These are phyloP conservation scores for Lycium ferocissimum DNA, from an alignment of 257 asterid genomes.

Conservation along the genomic window DNA sequence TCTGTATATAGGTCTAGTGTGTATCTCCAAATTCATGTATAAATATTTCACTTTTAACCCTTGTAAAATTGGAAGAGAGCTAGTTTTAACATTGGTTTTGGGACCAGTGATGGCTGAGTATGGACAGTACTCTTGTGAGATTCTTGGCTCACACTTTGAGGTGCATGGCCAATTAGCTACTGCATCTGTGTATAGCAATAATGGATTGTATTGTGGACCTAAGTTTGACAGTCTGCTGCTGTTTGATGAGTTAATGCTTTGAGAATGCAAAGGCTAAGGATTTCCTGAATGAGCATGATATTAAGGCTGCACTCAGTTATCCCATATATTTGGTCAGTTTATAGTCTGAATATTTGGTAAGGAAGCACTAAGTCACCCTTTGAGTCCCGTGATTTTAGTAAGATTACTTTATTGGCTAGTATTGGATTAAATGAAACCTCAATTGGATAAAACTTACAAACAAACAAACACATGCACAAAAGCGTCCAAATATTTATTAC, in stretches of 20 bases:
- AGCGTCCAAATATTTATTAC: too few relatives aligned
- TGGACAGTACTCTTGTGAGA: neutral
- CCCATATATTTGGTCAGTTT: neutral
- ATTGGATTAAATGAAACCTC: too few relatives aligned
- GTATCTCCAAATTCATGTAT: neutral
- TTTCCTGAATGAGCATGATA: neutral
- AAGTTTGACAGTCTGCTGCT: constrained; percentile 17
- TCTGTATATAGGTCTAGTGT: neutral
- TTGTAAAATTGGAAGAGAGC: neutral
- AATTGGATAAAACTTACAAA: too few relatives aligned
- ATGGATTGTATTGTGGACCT: constrained; percentile 40
- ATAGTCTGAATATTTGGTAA: too few relatives aligned
- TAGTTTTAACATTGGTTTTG: neutral
- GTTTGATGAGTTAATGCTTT: neutral
- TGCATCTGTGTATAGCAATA: constrained; percentile 36
- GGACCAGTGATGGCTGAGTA: constrained; percentile 25
- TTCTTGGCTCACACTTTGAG: constrained; percentile 25
- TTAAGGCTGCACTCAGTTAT: constrained; percentile 11
- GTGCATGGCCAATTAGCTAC: neutral
- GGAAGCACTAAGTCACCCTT: too few relatives aligned
- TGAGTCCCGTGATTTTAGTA: too few relatives aligned
- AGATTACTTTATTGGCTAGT: too few relatives aligned
- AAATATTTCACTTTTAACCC: constrained; percentile 14
- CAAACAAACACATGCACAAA: too few relatives aligned
- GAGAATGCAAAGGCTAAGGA: neutral